Percentiles rank a stretch among this genome's conserved stretches.
Conservation (phyloP, 2,329 filamentous ascomycete genomes). For the Ascosphaera apis region DNA sequence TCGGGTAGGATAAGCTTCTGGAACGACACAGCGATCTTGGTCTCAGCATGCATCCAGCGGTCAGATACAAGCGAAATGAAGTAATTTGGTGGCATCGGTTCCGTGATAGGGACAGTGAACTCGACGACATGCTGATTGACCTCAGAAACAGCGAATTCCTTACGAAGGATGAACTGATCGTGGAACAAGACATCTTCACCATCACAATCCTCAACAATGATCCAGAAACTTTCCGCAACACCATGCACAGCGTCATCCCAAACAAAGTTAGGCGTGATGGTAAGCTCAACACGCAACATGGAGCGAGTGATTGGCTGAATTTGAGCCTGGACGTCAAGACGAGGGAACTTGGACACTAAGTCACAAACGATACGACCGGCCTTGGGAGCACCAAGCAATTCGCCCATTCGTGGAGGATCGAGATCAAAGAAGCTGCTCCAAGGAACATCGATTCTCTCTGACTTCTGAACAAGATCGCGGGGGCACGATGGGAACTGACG, state of each 20-base stretch:
- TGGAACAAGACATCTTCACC: constrained; percentile 90
- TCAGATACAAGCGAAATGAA: constrained; percentile 91
- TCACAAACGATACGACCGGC: constrained; percentile 67
- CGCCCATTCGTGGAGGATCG: constrained; percentile 87
- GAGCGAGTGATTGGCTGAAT: constrained; percentile 89
- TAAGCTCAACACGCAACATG: constrained; percentile 72
- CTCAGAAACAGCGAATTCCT: constrained; percentile 66
- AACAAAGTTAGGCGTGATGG: constrained; percentile 80
- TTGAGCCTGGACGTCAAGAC: constrained; percentile 77
- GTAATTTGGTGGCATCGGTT: constrained; percentile 97
- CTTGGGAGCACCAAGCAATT: constrained; percentile 74
- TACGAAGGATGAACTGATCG: constrained; percentile 78
- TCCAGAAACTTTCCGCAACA: constrained; percentile 81
- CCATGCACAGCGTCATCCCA: constrained; percentile 89
- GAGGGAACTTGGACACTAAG: constrained; percentile 76
- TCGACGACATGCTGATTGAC: constrained; percentile 87
- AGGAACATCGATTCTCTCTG: constrained; percentile 80
- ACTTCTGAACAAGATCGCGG: constrained; percentile 69
- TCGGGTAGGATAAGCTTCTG: constrained; percentile 86
- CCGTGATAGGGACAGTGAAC: constrained; percentile 86
- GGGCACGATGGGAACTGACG: constrained; percentile 72
- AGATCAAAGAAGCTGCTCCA: constrained; percentile 92
- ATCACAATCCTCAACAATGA: constrained; percentile 90
- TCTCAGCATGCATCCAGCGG: constrained; percentile 96
- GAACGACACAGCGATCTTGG: constrained; percentile 78